A percentile compares a stretch with the other conserved stretches of the same genome.
Evolutionary conservation across 345 rosid species (phyloP).

Genomic region (Lumnitzera racemosa): DNA sequence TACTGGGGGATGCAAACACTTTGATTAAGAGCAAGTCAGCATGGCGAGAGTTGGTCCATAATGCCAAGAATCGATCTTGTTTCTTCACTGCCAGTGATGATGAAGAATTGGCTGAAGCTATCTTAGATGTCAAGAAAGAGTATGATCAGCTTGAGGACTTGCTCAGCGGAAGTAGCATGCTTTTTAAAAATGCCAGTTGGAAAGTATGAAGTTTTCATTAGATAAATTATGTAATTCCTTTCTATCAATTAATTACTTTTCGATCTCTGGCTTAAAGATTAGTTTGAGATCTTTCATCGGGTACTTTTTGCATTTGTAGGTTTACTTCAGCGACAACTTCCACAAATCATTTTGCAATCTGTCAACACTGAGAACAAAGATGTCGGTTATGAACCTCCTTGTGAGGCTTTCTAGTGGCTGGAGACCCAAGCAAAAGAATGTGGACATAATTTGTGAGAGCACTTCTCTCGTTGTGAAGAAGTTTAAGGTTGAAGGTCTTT

Average conservation of each 20-base stretch:
- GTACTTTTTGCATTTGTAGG: slow-evolving; percentile 16
- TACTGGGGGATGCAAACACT: slow-evolving; percentile 39
- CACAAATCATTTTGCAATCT: slow-evolving; percentile 38
- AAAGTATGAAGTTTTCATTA: slow-evolving; percentile 22
- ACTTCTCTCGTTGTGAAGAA: slow-evolving; percentile 35
- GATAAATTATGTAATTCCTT: neutral
- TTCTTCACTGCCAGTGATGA: slow-evolving; percentile 40
- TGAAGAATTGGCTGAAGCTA: slow-evolving; percentile 21
- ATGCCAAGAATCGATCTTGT: slow-evolving; percentile 34
- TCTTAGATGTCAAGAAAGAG: slow-evolving; percentile 31
- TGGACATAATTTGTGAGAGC: slow-evolving; percentile 20
- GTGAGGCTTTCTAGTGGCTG: slow-evolving; percentile 38
- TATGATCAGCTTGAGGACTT: slow-evolving; percentile 32
- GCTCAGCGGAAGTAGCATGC: slow-evolving; percentile 19
- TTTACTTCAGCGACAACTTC: slow-evolving; percentile 41
- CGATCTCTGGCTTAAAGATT: neutral
- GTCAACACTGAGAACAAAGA: slow-evolving; percentile 16
- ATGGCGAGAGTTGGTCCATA: slow-evolving; percentile 27
- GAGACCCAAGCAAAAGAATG: slow-evolving; percentile 35
- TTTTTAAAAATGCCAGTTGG: slow-evolving; percentile 37
- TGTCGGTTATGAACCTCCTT: slow-evolving; percentile 19
- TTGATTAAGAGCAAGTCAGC: slow-evolving; percentile 22
- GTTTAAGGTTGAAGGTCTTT: slow-evolving; percentile 28
- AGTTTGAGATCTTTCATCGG: neutral
- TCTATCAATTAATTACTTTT: no score